Evolutionary conservation across 2,329 filamentous ascomycete species (phyloP).

Genomic region (Zymoseptoria ardabiliae): DNA sequence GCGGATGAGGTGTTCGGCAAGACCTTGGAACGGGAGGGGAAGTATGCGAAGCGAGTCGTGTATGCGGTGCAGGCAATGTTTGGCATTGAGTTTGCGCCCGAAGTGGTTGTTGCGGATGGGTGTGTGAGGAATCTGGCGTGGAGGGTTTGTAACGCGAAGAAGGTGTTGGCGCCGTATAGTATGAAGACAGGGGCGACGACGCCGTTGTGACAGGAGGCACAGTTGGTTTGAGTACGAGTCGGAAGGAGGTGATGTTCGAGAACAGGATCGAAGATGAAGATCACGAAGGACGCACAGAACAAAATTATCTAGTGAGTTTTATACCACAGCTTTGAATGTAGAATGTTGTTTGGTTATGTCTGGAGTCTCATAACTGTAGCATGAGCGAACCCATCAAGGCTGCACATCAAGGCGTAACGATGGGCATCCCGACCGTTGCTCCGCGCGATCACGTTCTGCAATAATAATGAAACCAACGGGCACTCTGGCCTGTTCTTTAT

Average conservation of each 20-base stretch:
- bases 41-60: conserved; percentile 82
- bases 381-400: no score
- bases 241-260: neutral
- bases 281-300: neutral
- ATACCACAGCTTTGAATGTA: neutral
- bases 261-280: neutral
- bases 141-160: conserved; percentile 92
- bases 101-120: conserved; percentile 86
- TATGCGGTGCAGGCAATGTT: conserved; percentile 96
- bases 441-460: no score
- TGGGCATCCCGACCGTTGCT: no score
- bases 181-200: conserved; percentile 37
- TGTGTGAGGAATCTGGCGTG: conserved; percentile 85
- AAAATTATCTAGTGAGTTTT: neutral
- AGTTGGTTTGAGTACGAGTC: no score
- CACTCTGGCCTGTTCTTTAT: no score
- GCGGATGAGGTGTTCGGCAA: conserved; percentile 77
- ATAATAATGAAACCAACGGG: no score
- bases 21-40: conserved; percentile 76
- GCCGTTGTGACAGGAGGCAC: conserved; percentile 15
- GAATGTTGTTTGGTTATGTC: neutral
- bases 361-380: no score
- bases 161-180: conserved; percentile 60
- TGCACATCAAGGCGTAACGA: neutral
- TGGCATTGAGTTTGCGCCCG: conserved; percentile 87